Base-by-base conservation (phyloP, 176 grass and related monocot species). In the Lolium perenne region DNA sequence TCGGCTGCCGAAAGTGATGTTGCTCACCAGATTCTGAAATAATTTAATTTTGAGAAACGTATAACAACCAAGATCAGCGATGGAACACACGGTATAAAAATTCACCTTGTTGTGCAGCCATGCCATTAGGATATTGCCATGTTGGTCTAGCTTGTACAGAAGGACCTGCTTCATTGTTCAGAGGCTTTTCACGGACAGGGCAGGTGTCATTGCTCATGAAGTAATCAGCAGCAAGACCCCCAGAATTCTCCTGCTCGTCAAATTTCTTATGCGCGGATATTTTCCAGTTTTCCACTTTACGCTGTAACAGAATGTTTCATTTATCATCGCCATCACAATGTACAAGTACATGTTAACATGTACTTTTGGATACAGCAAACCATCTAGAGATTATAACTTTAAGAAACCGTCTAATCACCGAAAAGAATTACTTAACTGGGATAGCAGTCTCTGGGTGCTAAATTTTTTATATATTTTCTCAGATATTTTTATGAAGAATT, bases 81-180 rank as follows among this genome's bases (percentile, higher is more conserved):
- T 68, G 62, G 26, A 81, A 68, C 17, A 40, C 17, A 40, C 13
- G 7, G 2, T n/a, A 81, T 32, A 21, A 35, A 66, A 66, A 59
- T 32, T 32, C 16, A 69, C 62, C 79, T 21, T 81, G 14, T 21
- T 21, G 25, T 54, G 62, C 62, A 38, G 6, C 35, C 32, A 56
- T 68, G 35, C 2, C 7, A 38, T 40, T 38, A 71, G 3, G 21
- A 66, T 35, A 53, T 53, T 51, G 61, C 45, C 46, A 81, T 17
- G 32, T 23, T 2, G 48, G 4, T 4, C 0, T 18, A 9, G 65
- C 32, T 57, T 56, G 65, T 43, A 25, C 15, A 22, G 49, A 71
- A 82, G 65, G 65, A 71, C 62, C 60, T 14, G 77, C n/a, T 26
- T 80, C 77, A 80, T 41, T 21, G 35, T 80, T 80, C 41, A 60